These are phyloP conservation scores for Arthrinium phaeospermum DNA, from an alignment of 2,329 filamentous ascomycete species.

Conservation along the genomic window DNA sequence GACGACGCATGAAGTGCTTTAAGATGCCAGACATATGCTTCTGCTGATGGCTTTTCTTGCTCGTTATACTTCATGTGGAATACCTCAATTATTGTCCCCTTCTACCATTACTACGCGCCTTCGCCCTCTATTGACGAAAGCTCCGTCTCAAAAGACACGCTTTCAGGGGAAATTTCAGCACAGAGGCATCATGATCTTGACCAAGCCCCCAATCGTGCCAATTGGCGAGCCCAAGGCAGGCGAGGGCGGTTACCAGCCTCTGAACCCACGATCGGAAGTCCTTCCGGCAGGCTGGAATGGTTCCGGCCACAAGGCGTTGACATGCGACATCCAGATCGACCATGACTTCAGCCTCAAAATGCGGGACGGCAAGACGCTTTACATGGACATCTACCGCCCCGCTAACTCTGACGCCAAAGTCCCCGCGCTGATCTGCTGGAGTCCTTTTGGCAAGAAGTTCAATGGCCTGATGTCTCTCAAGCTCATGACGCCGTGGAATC, in stretches of 20 bases:
- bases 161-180: neutral
- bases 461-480: constrained; percentile 27
- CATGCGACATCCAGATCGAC: constrained; percentile 24
- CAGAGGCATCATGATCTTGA: constrained; percentile 13
- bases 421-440: constrained; percentile 32
- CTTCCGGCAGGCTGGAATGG: constrained; percentile 23
- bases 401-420: constrained; percentile 19
- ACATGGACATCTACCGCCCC: constrained; percentile 33
- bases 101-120: too few relatives aligned
- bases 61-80: neutral
- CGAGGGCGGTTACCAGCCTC: constrained; percentile 20
- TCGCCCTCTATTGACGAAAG: rapidly evolving
- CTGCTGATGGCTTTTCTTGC: neutral
- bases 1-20: neutral
- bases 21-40: neutral
- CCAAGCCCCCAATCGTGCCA: constrained; percentile 21
- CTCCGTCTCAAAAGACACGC: neutral
- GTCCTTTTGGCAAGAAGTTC: constrained; percentile 34
- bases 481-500: constrained; percentile 28
- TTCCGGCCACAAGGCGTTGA: constrained; percentile 16
- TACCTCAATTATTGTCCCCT: neutral
- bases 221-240: constrained; percentile 22
- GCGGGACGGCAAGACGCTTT: constrained; percentile 31
- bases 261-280: constrained; percentile 23
- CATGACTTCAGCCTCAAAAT: constrained; percentile 29